These are phyloP conservation scores for Trifolium subterraneum DNA, from an alignment of 306 rosid species.

Conservation along the genomic window DNA sequence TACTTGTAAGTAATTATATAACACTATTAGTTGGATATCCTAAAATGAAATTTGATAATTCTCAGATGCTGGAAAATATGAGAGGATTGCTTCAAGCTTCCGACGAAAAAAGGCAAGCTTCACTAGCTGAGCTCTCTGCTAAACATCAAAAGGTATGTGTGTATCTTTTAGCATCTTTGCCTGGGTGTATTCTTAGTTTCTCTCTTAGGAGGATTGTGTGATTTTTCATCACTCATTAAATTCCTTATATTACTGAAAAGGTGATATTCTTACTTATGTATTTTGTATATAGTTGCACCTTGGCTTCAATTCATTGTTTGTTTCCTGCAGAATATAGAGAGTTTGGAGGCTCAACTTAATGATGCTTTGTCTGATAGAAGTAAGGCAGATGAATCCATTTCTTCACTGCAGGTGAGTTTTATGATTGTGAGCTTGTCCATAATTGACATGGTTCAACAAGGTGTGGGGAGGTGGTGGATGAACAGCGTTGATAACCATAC, in stretches of 20 bases:
- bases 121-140: constrained; percentile 83
- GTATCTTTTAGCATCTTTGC: constrained; percentile 32
- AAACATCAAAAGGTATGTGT: constrained; percentile 86
- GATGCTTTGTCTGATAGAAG: constrained; percentile 88
- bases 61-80: constrained; percentile 90
- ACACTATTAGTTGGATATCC: constrained; percentile 40
- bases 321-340: constrained; percentile 76
- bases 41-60: constrained; percentile 40
- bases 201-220: constrained; percentile 10
- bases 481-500: constrained; percentile 8
- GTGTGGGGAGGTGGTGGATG: not conserved
- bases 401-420: constrained; percentile 84
- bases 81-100: constrained; percentile 80
- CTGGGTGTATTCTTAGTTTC: constrained; percentile 29
- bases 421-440: constrained; percentile 31
- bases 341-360: constrained; percentile 91
- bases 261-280: constrained; percentile 20
- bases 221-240: constrained; percentile 4
- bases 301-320: constrained; percentile 37
- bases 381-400: constrained; percentile 86
- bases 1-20: constrained; percentile 13
- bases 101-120: constrained; percentile 88
- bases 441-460: not conserved
- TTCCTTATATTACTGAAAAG: constrained; percentile 25
- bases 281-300: constrained; percentile 29